Conservation (phyloP, 2,329 filamentous ascomycete species). For the Neofusicoccum ribis region DNA sequence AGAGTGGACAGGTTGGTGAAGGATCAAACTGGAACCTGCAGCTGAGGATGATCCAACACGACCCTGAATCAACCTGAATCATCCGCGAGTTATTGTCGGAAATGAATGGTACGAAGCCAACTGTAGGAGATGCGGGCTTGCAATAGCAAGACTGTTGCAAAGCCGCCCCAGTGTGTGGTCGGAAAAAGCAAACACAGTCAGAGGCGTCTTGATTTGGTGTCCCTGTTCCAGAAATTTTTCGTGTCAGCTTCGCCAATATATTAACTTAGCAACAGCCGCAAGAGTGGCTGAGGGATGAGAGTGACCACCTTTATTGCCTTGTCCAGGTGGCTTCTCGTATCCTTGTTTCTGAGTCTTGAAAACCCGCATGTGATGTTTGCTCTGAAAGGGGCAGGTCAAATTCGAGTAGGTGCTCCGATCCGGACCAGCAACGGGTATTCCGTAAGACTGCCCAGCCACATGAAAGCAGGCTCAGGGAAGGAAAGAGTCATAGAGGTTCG, state of each 20-base stretch:
- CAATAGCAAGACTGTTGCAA: neutral
- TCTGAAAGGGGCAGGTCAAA: neutral
- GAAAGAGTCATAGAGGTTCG: neutral
- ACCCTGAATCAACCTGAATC: no score
- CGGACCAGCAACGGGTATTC: neutral
- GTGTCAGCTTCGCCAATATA: slow-evolving; percentile 2
- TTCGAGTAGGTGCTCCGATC: neutral
- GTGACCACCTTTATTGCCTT: neutral
- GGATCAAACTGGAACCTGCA: no score
- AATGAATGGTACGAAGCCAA: no score
- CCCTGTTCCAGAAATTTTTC: slow-evolving; percentile 1
- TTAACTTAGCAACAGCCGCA: neutral
- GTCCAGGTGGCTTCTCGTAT: neutral
- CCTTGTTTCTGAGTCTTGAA: neutral
- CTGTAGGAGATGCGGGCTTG: neutral
- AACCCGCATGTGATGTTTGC: slow-evolving; percentile 4
- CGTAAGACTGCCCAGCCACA: neutral
- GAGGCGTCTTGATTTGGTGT: neutral
- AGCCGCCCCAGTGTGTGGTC: neutral
- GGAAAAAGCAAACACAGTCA: neutral
- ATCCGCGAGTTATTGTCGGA: no score
- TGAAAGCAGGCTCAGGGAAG: neutral
- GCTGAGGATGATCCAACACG: no score
- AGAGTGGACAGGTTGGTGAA: no score
- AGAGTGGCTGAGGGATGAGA: neutral